These are phyloP conservation scores for Ricinus communis DNA, from an alignment of 345 rosid species.

Conservation along the genomic window DNA sequence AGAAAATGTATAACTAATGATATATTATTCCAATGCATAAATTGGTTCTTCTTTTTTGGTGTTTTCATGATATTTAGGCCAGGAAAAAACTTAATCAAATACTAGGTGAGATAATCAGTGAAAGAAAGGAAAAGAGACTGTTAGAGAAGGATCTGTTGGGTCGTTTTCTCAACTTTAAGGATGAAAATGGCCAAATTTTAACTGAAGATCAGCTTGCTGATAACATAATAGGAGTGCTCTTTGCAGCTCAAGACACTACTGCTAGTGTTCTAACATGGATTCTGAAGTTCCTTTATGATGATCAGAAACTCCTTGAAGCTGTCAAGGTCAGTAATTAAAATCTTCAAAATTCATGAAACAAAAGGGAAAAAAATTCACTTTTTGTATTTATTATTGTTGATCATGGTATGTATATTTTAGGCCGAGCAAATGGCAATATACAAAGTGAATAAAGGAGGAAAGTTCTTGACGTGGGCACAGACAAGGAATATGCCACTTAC, in stretches of 20 bases:
- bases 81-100: slow-evolving; percentile 32
- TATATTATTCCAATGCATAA: neutral
- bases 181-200: slow-evolving; percentile 27
- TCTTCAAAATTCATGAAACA: neutral
- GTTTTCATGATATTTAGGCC: slow-evolving; percentile 24
- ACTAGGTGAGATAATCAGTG: slow-evolving; percentile 29
- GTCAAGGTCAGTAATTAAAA: slow-evolving; percentile 35
- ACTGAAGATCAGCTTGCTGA: slow-evolving; percentile 53
- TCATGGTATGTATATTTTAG: slow-evolving; percentile 28
- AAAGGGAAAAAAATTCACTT: neutral
- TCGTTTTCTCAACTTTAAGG: slow-evolving; percentile 36
- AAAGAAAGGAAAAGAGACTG: slow-evolving; percentile 36
- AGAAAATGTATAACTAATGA: no score
- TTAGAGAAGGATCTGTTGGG: slow-evolving; percentile 41
- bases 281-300: slow-evolving; percentile 48
- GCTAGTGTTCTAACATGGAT: slow-evolving; percentile 66
- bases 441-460: slow-evolving; percentile 26
- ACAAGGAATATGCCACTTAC: slow-evolving; percentile 60
- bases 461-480: slow-evolving; percentile 43
- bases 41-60: neutral
- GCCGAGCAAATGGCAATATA: slow-evolving; percentile 42
- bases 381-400: neutral
- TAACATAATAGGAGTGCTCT: slow-evolving; percentile 57
- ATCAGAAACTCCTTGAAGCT: slow-evolving; percentile 41
- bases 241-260: slow-evolving; percentile 69